Percentiles rank a stretch among this genome's conserved stretches.
Conservation (phyloP, 352 stramenopile species). For the Phytophthora sp. region DNA sequence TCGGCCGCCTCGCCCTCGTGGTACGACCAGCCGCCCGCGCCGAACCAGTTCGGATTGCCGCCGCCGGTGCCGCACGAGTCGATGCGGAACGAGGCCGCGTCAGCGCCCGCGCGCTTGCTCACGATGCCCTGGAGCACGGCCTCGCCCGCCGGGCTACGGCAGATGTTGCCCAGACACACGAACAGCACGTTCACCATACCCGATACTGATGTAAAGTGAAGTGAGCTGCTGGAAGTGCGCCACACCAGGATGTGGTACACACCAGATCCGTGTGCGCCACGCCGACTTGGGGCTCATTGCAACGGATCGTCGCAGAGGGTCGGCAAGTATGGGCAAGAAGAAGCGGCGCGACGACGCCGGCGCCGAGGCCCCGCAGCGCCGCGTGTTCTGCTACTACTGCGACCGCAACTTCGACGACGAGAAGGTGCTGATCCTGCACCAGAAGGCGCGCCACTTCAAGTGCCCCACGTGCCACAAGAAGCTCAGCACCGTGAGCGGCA, state of each 20-base stretch:
- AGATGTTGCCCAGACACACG: conserved; percentile 92
- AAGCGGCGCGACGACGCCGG: conserved; percentile 75
- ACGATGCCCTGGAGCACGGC: conserved; percentile 88
- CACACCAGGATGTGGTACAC: neutral
- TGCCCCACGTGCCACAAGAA: conserved; percentile 92
- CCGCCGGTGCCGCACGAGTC: conserved; percentile 90
- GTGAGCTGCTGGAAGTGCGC: conserved; percentile 25
- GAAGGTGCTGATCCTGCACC: conserved; percentile 92
- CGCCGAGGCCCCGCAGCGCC: conserved; percentile 41
- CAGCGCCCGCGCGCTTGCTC: conserved; percentile 22
- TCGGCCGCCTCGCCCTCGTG: conserved; percentile 88
- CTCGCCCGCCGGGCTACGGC: conserved; percentile 82
- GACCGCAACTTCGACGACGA: conserved; percentile 92
- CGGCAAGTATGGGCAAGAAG: conserved; percentile 79
- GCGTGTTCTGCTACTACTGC: conserved; percentile 95
- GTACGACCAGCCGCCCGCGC: conserved; percentile 79
- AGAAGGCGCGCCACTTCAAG: conserved; percentile 94
- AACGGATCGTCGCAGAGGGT: conserved; percentile 21
- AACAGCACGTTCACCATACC: conserved; percentile 86
- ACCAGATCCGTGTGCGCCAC: neutral
- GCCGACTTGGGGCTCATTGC: too few relatives aligned
- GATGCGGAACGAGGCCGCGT: conserved; percentile 52
- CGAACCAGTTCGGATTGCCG: conserved; percentile 83
- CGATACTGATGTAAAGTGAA: conserved; percentile 19
- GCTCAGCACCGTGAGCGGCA: conserved; percentile 88